These are phyloP conservation scores for Pugionium cornutum DNA, from an alignment of 345 rosid genomes.

Conservation along the genomic window DNA sequence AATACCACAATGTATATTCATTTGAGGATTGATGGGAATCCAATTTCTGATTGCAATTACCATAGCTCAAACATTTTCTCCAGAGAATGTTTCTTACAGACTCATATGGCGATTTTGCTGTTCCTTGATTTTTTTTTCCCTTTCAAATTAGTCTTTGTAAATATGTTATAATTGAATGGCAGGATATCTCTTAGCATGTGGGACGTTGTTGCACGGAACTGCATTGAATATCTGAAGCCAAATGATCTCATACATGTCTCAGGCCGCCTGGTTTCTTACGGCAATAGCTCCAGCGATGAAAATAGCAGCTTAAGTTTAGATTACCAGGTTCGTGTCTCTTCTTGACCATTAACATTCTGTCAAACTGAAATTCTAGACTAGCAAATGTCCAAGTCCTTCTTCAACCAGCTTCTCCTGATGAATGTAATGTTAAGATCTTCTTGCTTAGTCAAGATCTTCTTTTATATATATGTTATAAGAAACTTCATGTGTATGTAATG, in stretches of 20 bases:
- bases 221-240: conserved; percentile 53
- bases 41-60: not conserved
- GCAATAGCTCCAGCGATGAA: conserved; percentile 34
- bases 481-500: conserved; percentile 14
- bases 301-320: conserved; percentile 14
- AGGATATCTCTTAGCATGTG: conserved; percentile 58
- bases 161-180: conserved; percentile 11
- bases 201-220: conserved; percentile 50
- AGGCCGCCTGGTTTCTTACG: conserved; percentile 48
- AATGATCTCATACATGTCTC: conserved; percentile 65
- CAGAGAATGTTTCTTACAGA: too few relatives aligned
- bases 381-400: not conserved
- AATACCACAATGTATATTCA: too few relatives aligned
- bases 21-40: too few relatives aligned
- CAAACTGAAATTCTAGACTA: not conserved
- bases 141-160: not conserved
- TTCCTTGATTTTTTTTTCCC: too few relatives aligned
- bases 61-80: not conserved
- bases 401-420: not conserved
- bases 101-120: too few relatives aligned
- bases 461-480: not conserved
- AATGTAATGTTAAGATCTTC: too few relatives aligned
- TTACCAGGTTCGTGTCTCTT: conserved; percentile 49
- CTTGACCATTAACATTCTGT: conserved; percentile 1
- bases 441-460: not conserved